phyloP scores from a whole-genome alignment of 768 basidiomycete genomes.

The Dacryopinax spathularia region DNA sequence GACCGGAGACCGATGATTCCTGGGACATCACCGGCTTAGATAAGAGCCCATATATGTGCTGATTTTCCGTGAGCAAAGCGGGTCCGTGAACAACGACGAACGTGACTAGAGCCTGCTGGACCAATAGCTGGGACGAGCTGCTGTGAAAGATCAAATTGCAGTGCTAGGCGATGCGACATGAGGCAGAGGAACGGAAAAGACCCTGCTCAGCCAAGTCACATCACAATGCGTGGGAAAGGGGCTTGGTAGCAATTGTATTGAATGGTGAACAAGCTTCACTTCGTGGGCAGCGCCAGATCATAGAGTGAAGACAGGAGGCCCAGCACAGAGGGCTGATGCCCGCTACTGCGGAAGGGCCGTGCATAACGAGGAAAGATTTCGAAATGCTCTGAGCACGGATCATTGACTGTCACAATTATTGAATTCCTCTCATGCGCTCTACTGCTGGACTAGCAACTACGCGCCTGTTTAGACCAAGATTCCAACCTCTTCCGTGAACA shows the following conservation, averaged over 20 bases:
- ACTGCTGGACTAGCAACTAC: constrained; percentile 1
- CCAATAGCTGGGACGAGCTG: neutral
- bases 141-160: neutral
- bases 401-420: neutral
- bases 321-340: neutral
- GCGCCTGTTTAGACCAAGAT: constrained; percentile 2
- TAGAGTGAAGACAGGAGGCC: neutral
- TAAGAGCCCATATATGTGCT: neutral
- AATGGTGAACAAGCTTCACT: neutral
- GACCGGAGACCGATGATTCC: neutral
- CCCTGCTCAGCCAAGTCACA: neutral
- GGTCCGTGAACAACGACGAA: neutral
- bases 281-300: neutral
- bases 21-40: neutral
- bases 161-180: neutral
- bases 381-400: neutral
- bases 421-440: neutral
- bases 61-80: neutral
- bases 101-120: neutral
- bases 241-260: neutral
- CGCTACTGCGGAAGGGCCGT: neutral
- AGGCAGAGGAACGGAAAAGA: neutral
- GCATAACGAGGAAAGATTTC: neutral
- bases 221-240: neutral
- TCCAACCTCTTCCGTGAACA: constrained; percentile 1